phyloP scores from a whole-genome alignment of 768 basidiomycete species.

The Leccinum subtestaceum region DNA sequence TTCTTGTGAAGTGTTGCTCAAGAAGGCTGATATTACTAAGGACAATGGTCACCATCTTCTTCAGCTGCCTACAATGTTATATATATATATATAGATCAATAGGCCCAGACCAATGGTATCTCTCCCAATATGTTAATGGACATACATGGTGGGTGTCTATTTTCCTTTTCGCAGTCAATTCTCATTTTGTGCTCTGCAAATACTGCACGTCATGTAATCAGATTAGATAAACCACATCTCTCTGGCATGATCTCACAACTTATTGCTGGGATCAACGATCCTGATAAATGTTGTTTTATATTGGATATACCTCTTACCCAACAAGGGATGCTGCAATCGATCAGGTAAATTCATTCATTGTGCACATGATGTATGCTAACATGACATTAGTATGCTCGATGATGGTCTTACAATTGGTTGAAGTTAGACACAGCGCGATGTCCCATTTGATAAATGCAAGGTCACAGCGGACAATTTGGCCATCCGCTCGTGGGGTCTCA shows the following conservation, averaged over 20 bases:
- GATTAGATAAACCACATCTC: neutral
- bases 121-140: neutral
- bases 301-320: neutral
- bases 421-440: neutral
- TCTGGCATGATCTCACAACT: neutral
- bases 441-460: neutral
- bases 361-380: neutral
- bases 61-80: too few species aligned
- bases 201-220: neutral
- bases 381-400: neutral
- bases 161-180: too few species aligned
- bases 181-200: neutral
- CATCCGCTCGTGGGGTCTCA: neutral
- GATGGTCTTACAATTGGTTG: conserved; percentile 4
- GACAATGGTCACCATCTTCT: too few species aligned
- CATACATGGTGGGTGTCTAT: neutral
- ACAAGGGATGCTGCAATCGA: neutral
- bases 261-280: neutral
- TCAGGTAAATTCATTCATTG: neutral
- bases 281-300: neutral
- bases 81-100: too few species aligned
- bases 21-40: too few species aligned
- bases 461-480: neutral
- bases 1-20: too few species aligned
- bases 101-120: neutral